Evolutionary conservation across 108 stramenopile genomes (phyloP).

Genomic region (Fragilaria crotonensis): DNA sequence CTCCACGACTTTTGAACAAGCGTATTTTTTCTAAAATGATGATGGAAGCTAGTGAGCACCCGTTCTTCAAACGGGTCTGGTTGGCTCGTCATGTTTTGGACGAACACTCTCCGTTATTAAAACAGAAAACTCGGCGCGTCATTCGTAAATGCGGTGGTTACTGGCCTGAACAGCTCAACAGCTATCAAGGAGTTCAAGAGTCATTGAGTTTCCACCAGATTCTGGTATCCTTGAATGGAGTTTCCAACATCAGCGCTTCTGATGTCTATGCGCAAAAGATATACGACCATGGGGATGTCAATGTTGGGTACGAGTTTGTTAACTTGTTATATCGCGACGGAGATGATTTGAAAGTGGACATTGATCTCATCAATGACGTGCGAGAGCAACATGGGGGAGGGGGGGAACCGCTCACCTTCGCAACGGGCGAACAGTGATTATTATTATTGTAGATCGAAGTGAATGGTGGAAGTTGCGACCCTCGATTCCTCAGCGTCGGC

Average conservation of each 20-base stretch:
- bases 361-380: slow-evolving; percentile 53
- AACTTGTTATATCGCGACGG: slow-evolving; percentile 40
- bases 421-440: not conserved
- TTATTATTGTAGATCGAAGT: not conserved
- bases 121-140: slow-evolving; percentile 26
- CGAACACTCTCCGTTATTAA: slow-evolving; percentile 63
- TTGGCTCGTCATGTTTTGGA: slow-evolving; percentile 65
- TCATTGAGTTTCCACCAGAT: slow-evolving; percentile 69
- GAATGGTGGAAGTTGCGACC: too few species aligned
- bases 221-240: slow-evolving; percentile 59
- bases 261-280: slow-evolving; percentile 78
- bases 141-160: slow-evolving; percentile 54
- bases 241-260: slow-evolving; percentile 53
- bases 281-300: slow-evolving; percentile 64
- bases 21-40: slow-evolving; percentile 57
- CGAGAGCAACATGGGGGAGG: slow-evolving; percentile 48
- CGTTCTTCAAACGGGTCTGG: slow-evolving; percentile 75
- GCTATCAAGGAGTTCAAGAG: slow-evolving; percentile 34
- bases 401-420: slow-evolving; percentile 33
- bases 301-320: slow-evolving; percentile 73
- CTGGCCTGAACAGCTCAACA: slow-evolving; percentile 61
- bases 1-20: slow-evolving; percentile 36
- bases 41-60: slow-evolving; percentile 63
- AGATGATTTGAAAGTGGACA: slow-evolving; percentile 40
- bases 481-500: too few species aligned